These are phyloP conservation scores for Pichia pseudocactophila DNA, from an alignment of 805 yeast species.

Conservation along the genomic window DNA sequence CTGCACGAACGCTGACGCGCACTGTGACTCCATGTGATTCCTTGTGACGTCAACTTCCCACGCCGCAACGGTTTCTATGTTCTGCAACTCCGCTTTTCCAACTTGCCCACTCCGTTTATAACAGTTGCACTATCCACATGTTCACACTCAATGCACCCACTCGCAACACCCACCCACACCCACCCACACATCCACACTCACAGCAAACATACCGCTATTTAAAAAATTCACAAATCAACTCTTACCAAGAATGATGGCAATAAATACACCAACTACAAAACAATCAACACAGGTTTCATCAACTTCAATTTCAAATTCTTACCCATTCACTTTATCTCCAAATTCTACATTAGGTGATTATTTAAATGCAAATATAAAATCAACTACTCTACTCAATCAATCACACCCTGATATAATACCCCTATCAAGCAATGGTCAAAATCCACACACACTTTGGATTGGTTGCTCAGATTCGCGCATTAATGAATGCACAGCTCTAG, in stretches of 20 bases:
- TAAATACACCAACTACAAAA: conserved; percentile 2
- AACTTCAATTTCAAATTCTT: neutral
- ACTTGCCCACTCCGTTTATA: no score
- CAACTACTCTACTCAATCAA: conserved; percentile 37
- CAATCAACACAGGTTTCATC: no score
- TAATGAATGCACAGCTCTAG: conserved; percentile 65
- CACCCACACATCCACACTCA: neutral
- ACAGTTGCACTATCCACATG: no score
- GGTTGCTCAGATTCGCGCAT: conserved; percentile 92
- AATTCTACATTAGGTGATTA: conserved; percentile 42
- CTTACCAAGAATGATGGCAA: conserved; percentile 10
- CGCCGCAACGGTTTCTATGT: no score
- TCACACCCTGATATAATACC: conserved; percentile 52
- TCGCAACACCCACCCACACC: neutral
- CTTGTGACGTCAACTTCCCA: no score
- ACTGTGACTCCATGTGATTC: no score
- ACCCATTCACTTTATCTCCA: conserved; percentile 38
- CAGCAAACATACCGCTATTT: conserved; percentile 9
- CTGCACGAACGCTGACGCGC: no score
- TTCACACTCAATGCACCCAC: no score
- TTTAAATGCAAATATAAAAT: conserved; percentile 37
- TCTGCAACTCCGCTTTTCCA: no score
- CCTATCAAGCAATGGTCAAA: conserved; percentile 68
- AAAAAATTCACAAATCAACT: conserved; percentile 3
- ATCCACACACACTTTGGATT: conserved; percentile 90